Conservation (phyloP, 108 stramenopile species). For the Chaetoceros muelleri region DNA sequence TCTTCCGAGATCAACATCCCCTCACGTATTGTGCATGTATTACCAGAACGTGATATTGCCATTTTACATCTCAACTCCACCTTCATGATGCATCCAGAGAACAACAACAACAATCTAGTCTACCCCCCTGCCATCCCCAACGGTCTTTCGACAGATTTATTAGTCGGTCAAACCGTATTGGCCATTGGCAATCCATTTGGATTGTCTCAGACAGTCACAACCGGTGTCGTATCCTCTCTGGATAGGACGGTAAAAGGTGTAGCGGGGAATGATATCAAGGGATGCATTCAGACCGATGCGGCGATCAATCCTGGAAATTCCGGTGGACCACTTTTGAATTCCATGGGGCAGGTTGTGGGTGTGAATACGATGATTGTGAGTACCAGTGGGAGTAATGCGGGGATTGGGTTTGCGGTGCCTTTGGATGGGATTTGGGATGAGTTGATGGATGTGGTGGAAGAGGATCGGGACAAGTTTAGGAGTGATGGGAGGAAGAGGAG, state of each 20-base stretch:
- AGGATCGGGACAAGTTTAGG: not conserved
- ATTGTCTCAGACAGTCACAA: conserved; percentile 56
- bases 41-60: conserved; percentile 82
- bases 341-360: conserved; percentile 73
- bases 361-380: conserved; percentile 87
- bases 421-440: conserved; percentile 25
- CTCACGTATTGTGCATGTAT: conserved; percentile 64
- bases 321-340: conserved; percentile 85
- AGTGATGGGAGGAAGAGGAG: not conserved
- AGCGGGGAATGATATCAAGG: conserved; percentile 60
- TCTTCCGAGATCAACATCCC: conserved; percentile 12
- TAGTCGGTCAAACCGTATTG: conserved; percentile 78
- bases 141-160: conserved; percentile 49
- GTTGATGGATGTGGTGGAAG: not conserved
- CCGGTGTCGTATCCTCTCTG: conserved; percentile 81
- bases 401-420: conserved; percentile 83
- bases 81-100: not conserved
- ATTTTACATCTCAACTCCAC: conserved; percentile 33
- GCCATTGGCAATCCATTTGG: conserved; percentile 95
- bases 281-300: conserved; percentile 85
- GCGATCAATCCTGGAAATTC: conserved; percentile 92
- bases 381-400: conserved; percentile 50
- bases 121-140: conserved; percentile 12
- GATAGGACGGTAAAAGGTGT: conserved; percentile 54
- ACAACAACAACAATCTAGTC: not conserved